Percentiles rank a stretch among this genome's conserved stretches.
Evolutionary conservation across 345 rosid genomes (phyloP).

Genomic region (Populus ilicifolia): DNA sequence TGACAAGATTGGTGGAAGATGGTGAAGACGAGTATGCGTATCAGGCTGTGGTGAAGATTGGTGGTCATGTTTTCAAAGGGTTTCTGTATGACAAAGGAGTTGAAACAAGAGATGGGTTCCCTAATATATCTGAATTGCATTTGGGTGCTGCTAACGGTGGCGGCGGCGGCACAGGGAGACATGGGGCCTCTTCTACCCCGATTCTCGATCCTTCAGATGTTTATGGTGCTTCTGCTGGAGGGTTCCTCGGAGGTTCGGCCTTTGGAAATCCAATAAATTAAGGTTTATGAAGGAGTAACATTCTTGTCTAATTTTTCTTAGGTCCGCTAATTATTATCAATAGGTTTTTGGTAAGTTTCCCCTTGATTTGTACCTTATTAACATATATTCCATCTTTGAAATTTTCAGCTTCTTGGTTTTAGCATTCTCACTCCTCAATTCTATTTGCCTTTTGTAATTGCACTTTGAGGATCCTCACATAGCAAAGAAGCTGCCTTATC

Average conservation of each 20-base stretch:
- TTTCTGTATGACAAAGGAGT: constrained; percentile 82
- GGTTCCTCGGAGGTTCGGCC: constrained; percentile 55
- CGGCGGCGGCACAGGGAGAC: constrained; percentile 31
- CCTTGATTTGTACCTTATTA: constrained; percentile 13
- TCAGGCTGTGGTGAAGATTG: constrained; percentile 84
- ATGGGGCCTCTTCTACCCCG: constrained; percentile 52
- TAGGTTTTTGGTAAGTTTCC: constrained; percentile 31
- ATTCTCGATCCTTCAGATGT: constrained; percentile 58
- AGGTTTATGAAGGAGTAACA: constrained; percentile 4
- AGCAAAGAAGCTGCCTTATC: constrained; percentile 26
- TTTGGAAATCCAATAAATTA: constrained; percentile 66
- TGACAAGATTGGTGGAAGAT: constrained; percentile 91
- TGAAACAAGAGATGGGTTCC: constrained; percentile 65
- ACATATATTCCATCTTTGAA: constrained; percentile 12
- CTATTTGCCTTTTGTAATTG: constrained; percentile 19
- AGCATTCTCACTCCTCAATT: constrained; percentile 7
- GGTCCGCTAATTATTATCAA: constrained; percentile 29
- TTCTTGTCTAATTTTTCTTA: constrained; percentile 12
- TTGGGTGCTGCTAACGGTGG: constrained; percentile 50
- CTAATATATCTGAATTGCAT: constrained; percentile 79
- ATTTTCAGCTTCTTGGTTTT: constrained; percentile 18
- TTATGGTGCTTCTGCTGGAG: constrained; percentile 56
- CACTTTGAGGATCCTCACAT: constrained; percentile 14
- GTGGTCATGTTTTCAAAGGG: constrained; percentile 91
- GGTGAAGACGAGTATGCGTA: constrained; percentile 91